Conservation (phyloP, 2,329 filamentous ascomycete species). For the Trichoderma atrobrunneum region DNA sequence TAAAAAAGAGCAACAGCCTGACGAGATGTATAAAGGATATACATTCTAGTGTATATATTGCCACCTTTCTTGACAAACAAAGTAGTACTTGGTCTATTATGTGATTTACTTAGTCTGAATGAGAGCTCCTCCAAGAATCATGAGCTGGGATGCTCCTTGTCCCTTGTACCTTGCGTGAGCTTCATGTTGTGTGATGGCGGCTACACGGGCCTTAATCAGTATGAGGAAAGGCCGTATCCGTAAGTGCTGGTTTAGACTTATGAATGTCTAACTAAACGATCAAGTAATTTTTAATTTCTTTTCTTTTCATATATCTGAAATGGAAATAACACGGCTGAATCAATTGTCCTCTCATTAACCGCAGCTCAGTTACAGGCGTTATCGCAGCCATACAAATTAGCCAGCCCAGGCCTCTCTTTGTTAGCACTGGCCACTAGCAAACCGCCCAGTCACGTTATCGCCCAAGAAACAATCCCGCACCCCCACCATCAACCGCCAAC, state of each 20-base stretch:
- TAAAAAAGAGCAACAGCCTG: background rate
- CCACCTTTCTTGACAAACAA: background rate
- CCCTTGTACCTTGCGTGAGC: background rate
- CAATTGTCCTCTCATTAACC: background rate
- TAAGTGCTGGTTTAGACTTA: background rate
- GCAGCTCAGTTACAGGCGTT: background rate
- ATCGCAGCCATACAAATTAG: background rate
- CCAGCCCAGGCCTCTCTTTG: background rate
- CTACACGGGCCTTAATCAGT: background rate
- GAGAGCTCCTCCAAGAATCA: background rate
- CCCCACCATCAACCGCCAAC: conserved; percentile 14
- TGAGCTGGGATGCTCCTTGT: background rate
- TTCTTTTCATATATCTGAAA: background rate
- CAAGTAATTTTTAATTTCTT: background rate
- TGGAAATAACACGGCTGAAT: background rate
- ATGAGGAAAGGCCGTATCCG: background rate
- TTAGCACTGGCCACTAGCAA: background rate
- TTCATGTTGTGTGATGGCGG: background rate
- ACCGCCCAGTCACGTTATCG: conserved; percentile 15
- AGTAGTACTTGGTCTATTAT: background rate
- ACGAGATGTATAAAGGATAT: conserved; percentile 1
- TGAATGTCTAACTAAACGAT: background rate
- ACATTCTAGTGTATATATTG: background rate
- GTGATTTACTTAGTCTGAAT: background rate
- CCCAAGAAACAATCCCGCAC: conserved; percentile 10